Conservation (phyloP, 2,329 filamentous ascomycete species). For the Neonectria ditissima region DNA sequence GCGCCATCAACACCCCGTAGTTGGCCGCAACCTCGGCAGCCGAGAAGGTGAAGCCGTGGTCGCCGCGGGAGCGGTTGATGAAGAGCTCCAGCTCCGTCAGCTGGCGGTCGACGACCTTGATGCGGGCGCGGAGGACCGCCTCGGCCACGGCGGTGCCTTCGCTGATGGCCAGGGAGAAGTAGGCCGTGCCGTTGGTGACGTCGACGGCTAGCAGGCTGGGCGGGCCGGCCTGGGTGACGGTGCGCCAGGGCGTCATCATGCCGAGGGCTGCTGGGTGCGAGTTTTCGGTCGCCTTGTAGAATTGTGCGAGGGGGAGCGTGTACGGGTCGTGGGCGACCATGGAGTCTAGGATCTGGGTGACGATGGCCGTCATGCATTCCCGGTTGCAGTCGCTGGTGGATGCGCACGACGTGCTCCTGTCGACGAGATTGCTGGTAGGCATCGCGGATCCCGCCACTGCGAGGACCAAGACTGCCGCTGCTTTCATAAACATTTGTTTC, state of each 20-base stretch:
- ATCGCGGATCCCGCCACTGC: slow-evolving; percentile 4
- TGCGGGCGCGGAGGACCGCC: slow-evolving; percentile 18
- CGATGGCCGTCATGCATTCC: slow-evolving; percentile 15
- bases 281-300: slow-evolving; percentile 26
- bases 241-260: slow-evolving; percentile 27
- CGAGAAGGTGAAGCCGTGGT: slow-evolving; percentile 27
- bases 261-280: slow-evolving; percentile 23
- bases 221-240: slow-evolving; percentile 13
- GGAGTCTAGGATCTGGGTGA: slow-evolving; percentile 16
- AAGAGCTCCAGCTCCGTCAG: slow-evolving; percentile 25
- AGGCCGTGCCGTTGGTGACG: slow-evolving; percentile 16
- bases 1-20: slow-evolving; percentile 14
- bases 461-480: slow-evolving; percentile 4
- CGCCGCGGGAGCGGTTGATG: slow-evolving; percentile 22
- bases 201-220: slow-evolving; percentile 23
- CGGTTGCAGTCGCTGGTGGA: slow-evolving; percentile 11
- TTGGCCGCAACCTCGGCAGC: slow-evolving; percentile 15
- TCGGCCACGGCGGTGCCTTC: slow-evolving; percentile 10
- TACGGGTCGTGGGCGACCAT: slow-evolving; percentile 22
- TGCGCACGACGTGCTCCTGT: neutral
- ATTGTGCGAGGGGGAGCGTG: slow-evolving; percentile 8
- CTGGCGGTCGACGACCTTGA: slow-evolving; percentile 15
- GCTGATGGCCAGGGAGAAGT: slow-evolving; percentile 18
- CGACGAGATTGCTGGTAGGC: neutral
- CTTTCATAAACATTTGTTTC: neutral